Evolutionary conservation across 495 filamentous ascomycete genomes (phyloP).

Genomic region (Peziza echinospora): DNA sequence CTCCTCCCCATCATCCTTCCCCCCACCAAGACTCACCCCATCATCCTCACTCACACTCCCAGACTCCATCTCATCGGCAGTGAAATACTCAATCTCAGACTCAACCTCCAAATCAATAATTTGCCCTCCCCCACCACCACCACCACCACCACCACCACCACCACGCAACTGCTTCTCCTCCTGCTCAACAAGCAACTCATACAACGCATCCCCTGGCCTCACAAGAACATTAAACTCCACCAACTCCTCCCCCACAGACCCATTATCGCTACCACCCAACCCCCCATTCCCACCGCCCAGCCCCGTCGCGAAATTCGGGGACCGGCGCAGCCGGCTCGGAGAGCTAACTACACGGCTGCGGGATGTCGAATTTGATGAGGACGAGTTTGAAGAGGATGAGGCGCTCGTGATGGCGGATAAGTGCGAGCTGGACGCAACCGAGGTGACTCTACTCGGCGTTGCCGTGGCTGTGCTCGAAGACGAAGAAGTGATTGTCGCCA

Average conservation of each 20-base stretch:
- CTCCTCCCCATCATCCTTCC: not conserved
- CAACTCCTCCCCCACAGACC: not conserved
- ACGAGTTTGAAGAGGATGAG: too few species aligned
- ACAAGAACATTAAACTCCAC: not conserved
- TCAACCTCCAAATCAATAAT: not conserved
- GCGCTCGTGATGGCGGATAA: too few species aligned
- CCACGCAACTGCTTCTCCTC: not conserved
- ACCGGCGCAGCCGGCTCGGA: not conserved
- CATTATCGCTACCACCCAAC: too few species aligned
- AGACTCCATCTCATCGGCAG: not conserved
- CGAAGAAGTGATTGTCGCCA: too few species aligned
- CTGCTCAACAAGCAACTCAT: not conserved
- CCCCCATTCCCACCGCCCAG: not conserved
- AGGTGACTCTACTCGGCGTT: too few species aligned
- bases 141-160: too few species aligned
- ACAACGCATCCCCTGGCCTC: not conserved
- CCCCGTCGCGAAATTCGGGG: not conserved
- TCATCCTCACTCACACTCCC: not conserved
- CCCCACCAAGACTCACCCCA: not conserved
- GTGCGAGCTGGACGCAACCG: too few species aligned
- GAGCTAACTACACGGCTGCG: not conserved
- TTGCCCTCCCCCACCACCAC: too few species aligned
- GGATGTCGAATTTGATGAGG: not conserved
- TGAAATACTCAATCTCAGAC: not conserved
- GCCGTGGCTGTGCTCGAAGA: too few species aligned